phyloP scores from a whole-genome alignment of 441 rosid species.

The Gossypium laxum region DNA sequence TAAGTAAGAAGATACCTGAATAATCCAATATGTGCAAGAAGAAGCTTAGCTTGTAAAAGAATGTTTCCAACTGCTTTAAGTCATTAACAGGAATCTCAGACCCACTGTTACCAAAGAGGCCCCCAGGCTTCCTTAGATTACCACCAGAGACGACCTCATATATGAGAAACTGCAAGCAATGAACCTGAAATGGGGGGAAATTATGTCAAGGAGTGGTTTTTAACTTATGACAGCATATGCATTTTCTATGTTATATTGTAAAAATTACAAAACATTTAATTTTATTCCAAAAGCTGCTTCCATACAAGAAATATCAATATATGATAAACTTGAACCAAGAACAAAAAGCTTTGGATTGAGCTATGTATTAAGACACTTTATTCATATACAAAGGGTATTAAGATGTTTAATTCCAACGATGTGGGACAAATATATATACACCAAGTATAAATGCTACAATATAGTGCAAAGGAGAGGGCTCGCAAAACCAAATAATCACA shows the following conservation, averaged over 20 bases:
- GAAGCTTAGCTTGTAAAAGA: constrained; percentile 97
- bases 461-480: neutral
- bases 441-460: neutral
- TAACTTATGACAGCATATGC: neutral
- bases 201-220: neutral
- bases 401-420: neutral
- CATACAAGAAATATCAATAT: neutral
- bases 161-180: constrained; percentile 91
- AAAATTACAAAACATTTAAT: neutral
- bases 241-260: neutral
- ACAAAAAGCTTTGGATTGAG: neutral
- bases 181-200: constrained; percentile 46
- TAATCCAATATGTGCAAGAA: constrained; percentile 94
- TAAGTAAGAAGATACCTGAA: constrained; percentile 45
- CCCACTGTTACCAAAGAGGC: constrained; percentile 93
- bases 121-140: constrained; percentile 95
- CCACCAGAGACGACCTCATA: constrained; percentile 99
- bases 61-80: constrained; percentile 84
- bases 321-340: neutral
- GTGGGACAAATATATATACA: neutral
- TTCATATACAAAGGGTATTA: neutral
- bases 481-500: neutral
- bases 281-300: neutral
- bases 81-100: constrained; percentile 95
- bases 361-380: neutral